These are phyloP conservation scores for Microdochium trichocladiopsis DNA, from an alignment of 2,329 filamentous ascomycete genomes.

Conservation along the genomic window DNA sequence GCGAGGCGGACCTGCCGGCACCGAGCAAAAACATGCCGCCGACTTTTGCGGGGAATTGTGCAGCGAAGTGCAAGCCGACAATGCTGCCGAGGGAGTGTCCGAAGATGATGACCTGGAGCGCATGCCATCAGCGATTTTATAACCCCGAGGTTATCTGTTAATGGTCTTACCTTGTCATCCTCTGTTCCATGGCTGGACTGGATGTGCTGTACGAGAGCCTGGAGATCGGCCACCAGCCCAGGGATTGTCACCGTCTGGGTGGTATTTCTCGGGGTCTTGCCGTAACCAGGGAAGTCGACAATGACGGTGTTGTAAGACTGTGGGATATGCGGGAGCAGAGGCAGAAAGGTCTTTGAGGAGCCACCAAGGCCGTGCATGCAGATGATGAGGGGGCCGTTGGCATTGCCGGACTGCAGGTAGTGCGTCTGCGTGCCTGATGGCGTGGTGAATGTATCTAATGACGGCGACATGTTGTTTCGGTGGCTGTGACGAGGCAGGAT, in stretches of 20 bases:
- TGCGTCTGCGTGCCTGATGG: conserved; percentile 15
- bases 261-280: conserved; percentile 9
- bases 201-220: conserved; percentile 13
- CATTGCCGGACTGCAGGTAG: conserved; percentile 13
- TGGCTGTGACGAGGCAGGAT: no score
- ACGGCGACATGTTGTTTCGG: background rate
- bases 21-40: conserved; percentile 23
- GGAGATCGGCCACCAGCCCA: conserved; percentile 18
- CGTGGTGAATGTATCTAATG: conserved; percentile 7
- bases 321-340: conserved; percentile 11
- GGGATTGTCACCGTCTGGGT: conserved; percentile 8
- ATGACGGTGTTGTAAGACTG: conserved; percentile 8
- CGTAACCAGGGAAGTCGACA: conserved; percentile 20
- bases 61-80: conserved; percentile 26
- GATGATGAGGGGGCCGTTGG: conserved; percentile 14
- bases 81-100: conserved; percentile 27
- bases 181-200: no score
- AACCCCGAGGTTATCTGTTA: no score
- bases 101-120: conserved; percentile 16
- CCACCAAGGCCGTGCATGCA: conserved; percentile 20
- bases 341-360: conserved; percentile 11
- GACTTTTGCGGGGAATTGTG: conserved; percentile 13
- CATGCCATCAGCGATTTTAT: background rate
- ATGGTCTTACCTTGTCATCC: no score
- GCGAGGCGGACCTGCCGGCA: conserved; percentile 18